phyloP scores from a whole-genome alignment of 2,329 filamentous ascomycete species.

The Dothiorella sarmentorum region DNA sequence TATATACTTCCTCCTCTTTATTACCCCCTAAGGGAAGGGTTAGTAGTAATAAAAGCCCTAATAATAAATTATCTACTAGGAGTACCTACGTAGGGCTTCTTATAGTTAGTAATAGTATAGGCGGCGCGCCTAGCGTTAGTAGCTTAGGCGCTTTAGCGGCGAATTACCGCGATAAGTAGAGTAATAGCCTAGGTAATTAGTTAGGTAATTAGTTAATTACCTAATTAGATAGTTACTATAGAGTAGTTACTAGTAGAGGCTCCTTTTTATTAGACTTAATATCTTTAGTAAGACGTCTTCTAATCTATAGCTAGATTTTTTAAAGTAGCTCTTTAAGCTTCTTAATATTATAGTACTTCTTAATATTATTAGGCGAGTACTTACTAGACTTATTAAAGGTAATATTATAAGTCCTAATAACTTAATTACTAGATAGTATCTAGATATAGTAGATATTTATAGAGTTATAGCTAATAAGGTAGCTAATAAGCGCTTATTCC shows the following conservation, averaged over 20 bases:
- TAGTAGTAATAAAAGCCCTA: too few species aligned
- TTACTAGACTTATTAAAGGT: neutral
- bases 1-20: neutral
- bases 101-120: too few species aligned
- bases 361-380: neutral
- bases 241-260: too few species aligned
- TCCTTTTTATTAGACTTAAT: neutral
- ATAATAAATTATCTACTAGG: too few species aligned
- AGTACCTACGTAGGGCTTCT: too few species aligned
- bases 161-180: too few species aligned
- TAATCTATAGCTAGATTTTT: neutral
- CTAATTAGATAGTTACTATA: too few species aligned
- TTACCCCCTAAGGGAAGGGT: too few species aligned
- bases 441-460: constrained; percentile 23
- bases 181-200: too few species aligned
- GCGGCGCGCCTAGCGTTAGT: too few species aligned
- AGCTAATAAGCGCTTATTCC: constrained; percentile 20
- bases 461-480: constrained; percentile 23
- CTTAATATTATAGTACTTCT: neutral
- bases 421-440: constrained; percentile 11
- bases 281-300: neutral
- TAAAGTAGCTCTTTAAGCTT: neutral
- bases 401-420: constrained; percentile 17
- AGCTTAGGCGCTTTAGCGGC: too few species aligned
- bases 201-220: too few species aligned